Base-by-base conservation (phyloP, 148 eudicot species). In the Oxyria digyna region DNA sequence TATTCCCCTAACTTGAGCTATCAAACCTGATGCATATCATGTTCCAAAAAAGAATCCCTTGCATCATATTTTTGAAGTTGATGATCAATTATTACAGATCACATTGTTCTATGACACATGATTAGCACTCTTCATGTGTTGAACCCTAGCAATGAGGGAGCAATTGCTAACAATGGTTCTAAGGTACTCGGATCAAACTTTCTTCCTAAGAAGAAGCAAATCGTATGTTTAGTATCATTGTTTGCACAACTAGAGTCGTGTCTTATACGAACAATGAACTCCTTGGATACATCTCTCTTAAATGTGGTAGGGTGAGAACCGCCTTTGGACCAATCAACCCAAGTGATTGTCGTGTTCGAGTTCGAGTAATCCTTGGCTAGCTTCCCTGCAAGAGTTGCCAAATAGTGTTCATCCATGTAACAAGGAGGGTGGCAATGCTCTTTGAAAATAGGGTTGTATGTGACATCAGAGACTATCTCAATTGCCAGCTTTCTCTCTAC, bases 381-480 rank as follows among this genome's bases (percentile, higher is more conserved):
- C 68, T 24, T 57, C 33, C 33, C 4, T n/a, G 62, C 57, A 21
- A 42, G 59, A 40, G 77, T 75, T 35, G 77, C 63, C 21, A 64
- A 20, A 45, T 70, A 75, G 43, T 70, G 73, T 52, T 75, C 73
- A 31, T 70, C 77, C 26, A 57, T 66, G 77, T 75, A 75, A 23
- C 77, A 75, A 32, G 77, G 35, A 24, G 63, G 63, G 20, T 15
- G 62, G 46, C 77, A 75, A 26, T 70, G 18, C 8, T 33, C 54
- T 46, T 31, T 46, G 48, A 75, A 14, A 8, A 49, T 4, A 29
- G 50, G 20, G 42, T 70, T 69, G 70, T 69, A 75, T 35, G 49
- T 63, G 50, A 33, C 37, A 10, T 75, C 77, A 4, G 73, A 70
- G 32, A 75, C 37, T 5, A 75, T 62, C 46, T 23, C 27, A n/a